phyloP scores from a whole-genome alignment of 306 rosid genomes.

The Quercus aquifolioides region DNA sequence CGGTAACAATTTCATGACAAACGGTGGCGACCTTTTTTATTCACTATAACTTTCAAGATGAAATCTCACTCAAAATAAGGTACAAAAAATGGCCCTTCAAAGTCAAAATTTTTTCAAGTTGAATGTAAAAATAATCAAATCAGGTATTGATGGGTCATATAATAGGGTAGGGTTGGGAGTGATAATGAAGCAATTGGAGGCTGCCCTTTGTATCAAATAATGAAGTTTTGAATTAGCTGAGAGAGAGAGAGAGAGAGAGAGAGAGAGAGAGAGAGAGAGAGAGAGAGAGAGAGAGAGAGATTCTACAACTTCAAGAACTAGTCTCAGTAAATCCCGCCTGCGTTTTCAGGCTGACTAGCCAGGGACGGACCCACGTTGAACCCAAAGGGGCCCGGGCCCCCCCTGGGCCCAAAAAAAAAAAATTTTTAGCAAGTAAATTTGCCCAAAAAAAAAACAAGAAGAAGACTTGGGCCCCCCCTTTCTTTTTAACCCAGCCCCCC shows the following conservation, averaged over 20 bases:
- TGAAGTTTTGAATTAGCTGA: neutral
- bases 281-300: neutral
- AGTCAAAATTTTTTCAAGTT: neutral
- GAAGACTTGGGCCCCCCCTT: too few species aligned
- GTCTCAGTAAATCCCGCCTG: neutral
- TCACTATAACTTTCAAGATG: neutral
- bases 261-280: neutral
- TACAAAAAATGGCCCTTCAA: neutral
- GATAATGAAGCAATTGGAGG: constrained; percentile 6
- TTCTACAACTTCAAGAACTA: constrained; percentile 3
- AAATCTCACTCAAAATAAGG: neutral
- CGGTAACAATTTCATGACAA: neutral
- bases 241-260: too few species aligned
- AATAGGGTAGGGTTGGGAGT: constrained; percentile 1
- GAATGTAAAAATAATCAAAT: neutral
- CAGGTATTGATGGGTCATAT: neutral
- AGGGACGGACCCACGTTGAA: too few species aligned
- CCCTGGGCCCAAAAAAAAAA: too few species aligned
- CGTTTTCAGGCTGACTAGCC: constrained; percentile 7
- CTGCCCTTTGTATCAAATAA: constrained; percentile 6
- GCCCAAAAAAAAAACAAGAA: too few species aligned
- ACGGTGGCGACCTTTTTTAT: neutral
- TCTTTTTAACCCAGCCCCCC: too few species aligned
- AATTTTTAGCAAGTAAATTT: too few species aligned
- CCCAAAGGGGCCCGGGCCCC: too few species aligned